Base-by-base conservation (phyloP, 2,329 filamentous ascomycete species). In the Drechslerella dactyloides region DNA sequence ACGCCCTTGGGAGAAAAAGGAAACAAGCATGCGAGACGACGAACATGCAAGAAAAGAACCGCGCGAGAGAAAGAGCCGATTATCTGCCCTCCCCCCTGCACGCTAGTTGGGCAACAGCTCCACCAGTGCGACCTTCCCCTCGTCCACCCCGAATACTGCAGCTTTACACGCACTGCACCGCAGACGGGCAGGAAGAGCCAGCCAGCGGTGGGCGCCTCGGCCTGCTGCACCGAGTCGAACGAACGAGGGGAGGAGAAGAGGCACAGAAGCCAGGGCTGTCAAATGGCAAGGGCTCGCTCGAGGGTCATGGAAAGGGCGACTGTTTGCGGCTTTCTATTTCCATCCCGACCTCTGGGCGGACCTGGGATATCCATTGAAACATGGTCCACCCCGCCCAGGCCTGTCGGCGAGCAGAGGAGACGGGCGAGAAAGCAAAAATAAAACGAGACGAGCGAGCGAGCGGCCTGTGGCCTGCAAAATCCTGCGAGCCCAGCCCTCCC, bases 21-120 rank as follows among this genome's bases (percentile, higher is more conserved):
- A 68, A 69, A 33, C 52, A 70, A 64, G 61, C 66, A 55, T 46
- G 52, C 60, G 46, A 56, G 46, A 23, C 59, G 54, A 42, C 54
- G n/a, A n/a, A n/a, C n/a, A n/a, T n/a, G 55, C 50, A 21, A 58
- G 65, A 70, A 69, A 70, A 70, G 66, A 70, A 70, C 66, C 66
- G 66, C 66, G 66, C 66, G 66, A 70, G 60, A 70, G 66, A 70
- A 70, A 70, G 66, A 70, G 66, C 66, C 66, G 66, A 70, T 37
- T 70, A 70, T 64, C 66, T 70, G 63, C 54, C 53, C 17, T 15
- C 52, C 50, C 59, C 27, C 66, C 55, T 54, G 58, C 65, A 58
- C 59, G 62, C 53, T 54, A 70, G 23, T 46, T 70, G 59, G 65
- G 52, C 65, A 63, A n/a, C 44, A 17, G 44, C 44, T 59, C 62